A percentile compares a stretch with the other conserved stretches of the same genome.
Evolutionary conservation across 2,329 filamentous ascomycete genomes (phyloP).

Genomic region (Arthroderma sp.): DNA sequence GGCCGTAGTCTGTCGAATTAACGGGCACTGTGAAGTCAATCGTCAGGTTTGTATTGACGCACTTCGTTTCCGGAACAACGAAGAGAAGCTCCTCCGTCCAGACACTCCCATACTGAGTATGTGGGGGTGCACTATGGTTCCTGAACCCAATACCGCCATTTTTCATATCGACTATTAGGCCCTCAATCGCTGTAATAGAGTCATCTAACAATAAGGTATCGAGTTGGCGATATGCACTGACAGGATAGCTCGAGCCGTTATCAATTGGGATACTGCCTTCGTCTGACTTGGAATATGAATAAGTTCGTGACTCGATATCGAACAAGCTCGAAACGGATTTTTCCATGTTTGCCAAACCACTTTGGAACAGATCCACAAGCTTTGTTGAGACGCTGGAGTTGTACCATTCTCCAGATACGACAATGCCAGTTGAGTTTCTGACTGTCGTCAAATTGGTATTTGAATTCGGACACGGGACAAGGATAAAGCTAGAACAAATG

Average conservation of each 20-base stretch:
- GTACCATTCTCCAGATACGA: slow-evolving; percentile 16
- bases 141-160: slow-evolving; percentile 33
- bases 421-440: slow-evolving; percentile 11
- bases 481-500: slow-evolving; percentile 15
- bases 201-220: slow-evolving; percentile 22
- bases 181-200: slow-evolving; percentile 26
- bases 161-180: slow-evolving; percentile 30
- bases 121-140: slow-evolving; percentile 30
- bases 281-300: slow-evolving; percentile 6
- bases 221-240: slow-evolving; percentile 19
- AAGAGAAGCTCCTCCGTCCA: slow-evolving; percentile 39
- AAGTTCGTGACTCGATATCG: slow-evolving; percentile 28
- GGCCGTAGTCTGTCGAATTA: slow-evolving; percentile 1
- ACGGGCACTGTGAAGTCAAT: slow-evolving; percentile 26
- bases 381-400: slow-evolving; percentile 20
- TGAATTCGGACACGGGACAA: slow-evolving; percentile 14
- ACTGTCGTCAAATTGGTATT: slow-evolving; percentile 3
- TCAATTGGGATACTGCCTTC: slow-evolving; percentile 10
- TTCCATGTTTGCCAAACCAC: slow-evolving; percentile 18
- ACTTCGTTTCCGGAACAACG: slow-evolving; percentile 33
- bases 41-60: slow-evolving; percentile 29
- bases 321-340: slow-evolving; percentile 30
- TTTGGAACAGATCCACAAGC: slow-evolving; percentile 19
- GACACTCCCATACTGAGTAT: slow-evolving; percentile 20
- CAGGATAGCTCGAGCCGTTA: slow-evolving; percentile 14